Conservation (phyloP, 495 filamentous ascomycete genomes). For the Penicillium nucicola region DNA sequence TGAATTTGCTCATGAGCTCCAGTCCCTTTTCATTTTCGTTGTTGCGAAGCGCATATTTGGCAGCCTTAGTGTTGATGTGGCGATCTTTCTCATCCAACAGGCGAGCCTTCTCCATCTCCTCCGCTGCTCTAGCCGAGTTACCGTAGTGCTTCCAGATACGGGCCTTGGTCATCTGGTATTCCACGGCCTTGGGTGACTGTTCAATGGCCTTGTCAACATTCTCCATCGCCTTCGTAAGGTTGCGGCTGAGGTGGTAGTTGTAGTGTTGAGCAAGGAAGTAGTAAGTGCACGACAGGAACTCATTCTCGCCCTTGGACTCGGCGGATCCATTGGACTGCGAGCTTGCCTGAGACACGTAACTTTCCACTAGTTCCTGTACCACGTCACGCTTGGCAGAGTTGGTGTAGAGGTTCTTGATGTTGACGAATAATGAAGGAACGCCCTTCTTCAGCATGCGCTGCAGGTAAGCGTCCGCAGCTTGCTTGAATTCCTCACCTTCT, state of each 20-base stretch:
- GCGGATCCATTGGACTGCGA: conserved; percentile 46
- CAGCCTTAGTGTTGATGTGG: conserved; percentile 97
- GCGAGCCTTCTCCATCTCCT: conserved; percentile 85
- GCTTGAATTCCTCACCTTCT: conserved; percentile 75
- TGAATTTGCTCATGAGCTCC: conserved; percentile 92
- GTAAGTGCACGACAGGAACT: conserved; percentile 70
- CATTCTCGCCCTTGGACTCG: conserved; percentile 47
- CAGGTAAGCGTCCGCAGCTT: conserved; percentile 77
- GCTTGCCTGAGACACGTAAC: conserved; percentile 56
- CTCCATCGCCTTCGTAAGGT: conserved; percentile 76
- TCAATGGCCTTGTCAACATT: conserved; percentile 80
- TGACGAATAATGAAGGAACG: conserved; percentile 94
- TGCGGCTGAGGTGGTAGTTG: conserved; percentile 83
- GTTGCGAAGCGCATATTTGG: conserved; percentile 95
- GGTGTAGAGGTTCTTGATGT: conserved; percentile 86
- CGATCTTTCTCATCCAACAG: conserved; percentile 83
- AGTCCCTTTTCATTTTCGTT: conserved; percentile 82
- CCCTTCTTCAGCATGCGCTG: conserved; percentile 87
- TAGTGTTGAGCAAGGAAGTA: conserved; percentile 98
- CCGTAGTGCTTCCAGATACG: conserved; percentile 93
- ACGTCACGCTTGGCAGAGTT: conserved; percentile 71
- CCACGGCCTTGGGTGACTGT: conserved; percentile 71
- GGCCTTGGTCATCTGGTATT: conserved; percentile 93
- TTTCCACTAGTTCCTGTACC: conserved; percentile 73
- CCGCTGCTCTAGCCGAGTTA: conserved; percentile 72